Percentiles rank a stretch among this genome's conserved stretches.
Conservation (phyloP, 352 stramenopile species). For the Phytophthora hybrid region DNA sequence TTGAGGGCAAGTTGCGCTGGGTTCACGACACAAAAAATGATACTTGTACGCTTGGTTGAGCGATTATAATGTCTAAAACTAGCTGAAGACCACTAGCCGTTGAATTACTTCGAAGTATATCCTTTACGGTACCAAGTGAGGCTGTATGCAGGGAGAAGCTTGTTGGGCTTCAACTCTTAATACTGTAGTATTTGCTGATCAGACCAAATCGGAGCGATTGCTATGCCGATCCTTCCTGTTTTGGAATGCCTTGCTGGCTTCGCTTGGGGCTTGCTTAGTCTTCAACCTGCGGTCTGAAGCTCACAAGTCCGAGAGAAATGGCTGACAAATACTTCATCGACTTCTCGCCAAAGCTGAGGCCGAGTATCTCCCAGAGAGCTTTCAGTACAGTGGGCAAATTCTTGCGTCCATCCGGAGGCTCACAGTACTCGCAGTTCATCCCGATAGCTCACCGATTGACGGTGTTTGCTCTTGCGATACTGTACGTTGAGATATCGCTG, state of each 20-base stretch:
- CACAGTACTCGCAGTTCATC: not conserved
- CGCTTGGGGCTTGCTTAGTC: not conserved
- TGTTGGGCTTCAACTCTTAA: not conserved
- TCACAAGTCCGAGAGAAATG: slow-evolving; percentile 4
- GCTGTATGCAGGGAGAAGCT: not conserved
- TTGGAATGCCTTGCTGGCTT: not conserved
- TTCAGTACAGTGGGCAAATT: slow-evolving; percentile 1
- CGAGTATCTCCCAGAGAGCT: slow-evolving; percentile 10
- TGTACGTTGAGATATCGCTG: slow-evolving; percentile 31
- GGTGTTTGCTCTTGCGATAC: slow-evolving; percentile 20
- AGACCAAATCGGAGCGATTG: too few relatives aligned
- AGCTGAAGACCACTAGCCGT: not conserved
- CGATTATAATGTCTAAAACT: not conserved
- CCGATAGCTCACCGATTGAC: slow-evolving; percentile 12
- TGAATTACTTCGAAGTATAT: not conserved
- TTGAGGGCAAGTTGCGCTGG: slow-evolving; percentile 7
- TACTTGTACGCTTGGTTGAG: not conserved
- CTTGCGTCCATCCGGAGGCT: not conserved
- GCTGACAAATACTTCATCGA: slow-evolving; percentile 19
- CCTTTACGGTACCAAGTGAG: not conserved
- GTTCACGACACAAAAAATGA: not conserved
- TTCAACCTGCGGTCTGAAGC: slow-evolving; percentile 1
- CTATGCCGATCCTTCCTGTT: not conserved
- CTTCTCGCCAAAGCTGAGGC: slow-evolving; percentile 8
- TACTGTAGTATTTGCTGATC: not conserved